Percentiles rank a stretch among this genome's conserved stretches.
These are phyloP conservation scores for Tricholoma bakamatsutake DNA, from an alignment of 768 basidiomycete genomes.

Conservation along the genomic window DNA sequence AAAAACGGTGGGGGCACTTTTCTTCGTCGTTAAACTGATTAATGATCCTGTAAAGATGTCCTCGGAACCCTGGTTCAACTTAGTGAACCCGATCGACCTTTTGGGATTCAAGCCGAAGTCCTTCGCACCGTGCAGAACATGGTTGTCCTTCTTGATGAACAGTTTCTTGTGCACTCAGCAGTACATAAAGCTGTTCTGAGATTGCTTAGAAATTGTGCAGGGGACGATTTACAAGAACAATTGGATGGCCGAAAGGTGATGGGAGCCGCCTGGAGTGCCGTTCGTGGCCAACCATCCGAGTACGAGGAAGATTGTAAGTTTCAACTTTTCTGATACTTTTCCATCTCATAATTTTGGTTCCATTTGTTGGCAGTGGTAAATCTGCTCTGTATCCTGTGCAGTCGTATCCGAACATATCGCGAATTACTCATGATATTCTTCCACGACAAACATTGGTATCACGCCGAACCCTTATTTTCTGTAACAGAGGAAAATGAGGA, in stretches of 20 bases:
- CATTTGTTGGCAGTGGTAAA: conserved; percentile 66
- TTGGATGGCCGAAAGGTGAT: conserved; percentile 74
- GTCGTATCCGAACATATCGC: conserved; percentile 82
- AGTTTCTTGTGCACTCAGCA: conserved; percentile 87
- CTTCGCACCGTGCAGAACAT: conserved; percentile 84
- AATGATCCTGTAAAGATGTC: conserved; percentile 48
- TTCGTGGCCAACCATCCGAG: conserved; percentile 71
- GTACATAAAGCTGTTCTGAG: conserved; percentile 86
- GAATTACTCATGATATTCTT: conserved; percentile 97
- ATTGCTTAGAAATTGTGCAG: conserved; percentile 80
- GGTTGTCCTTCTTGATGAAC: conserved; percentile 87
- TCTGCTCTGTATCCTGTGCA: conserved; percentile 87
- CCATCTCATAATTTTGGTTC: neutral
- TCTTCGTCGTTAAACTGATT: neutral
- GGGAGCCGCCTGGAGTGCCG: conserved; percentile 76
- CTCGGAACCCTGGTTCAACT: conserved; percentile 80
- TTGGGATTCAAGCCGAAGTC: conserved; percentile 89
- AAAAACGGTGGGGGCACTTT: conserved; percentile 62
- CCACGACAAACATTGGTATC: conserved; percentile 88
- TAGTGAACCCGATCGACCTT: conserved; percentile 79
- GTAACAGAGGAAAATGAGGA: conserved; percentile 76
- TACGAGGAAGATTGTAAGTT: conserved; percentile 82
- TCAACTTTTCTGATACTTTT: neutral
- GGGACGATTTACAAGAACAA: conserved; percentile 88
- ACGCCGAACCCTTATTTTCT: conserved; percentile 66